A percentile compares a stretch with the other conserved stretches of the same genome.
Evolutionary conservation across 495 filamentous ascomycete genomes (phyloP).

Genomic region (Neurospora pannonica): DNA sequence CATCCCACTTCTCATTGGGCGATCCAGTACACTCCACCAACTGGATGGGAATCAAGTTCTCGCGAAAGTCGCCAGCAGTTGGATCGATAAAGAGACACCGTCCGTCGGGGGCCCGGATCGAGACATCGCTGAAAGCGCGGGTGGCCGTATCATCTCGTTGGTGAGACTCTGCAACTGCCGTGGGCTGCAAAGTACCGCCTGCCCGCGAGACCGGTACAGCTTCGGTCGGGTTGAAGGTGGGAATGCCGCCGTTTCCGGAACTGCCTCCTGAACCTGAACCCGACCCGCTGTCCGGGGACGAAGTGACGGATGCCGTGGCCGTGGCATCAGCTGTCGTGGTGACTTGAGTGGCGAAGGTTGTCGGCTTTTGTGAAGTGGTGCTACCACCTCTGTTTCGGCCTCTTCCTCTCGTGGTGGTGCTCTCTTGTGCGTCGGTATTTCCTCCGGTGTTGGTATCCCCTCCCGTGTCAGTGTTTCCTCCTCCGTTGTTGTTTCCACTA

Average conservation of each 20-base stretch:
- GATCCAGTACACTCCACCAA: slow-evolving; percentile 35
- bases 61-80: slow-evolving; percentile 45
- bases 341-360: not conserved
- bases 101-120: slow-evolving; percentile 38
- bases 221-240: slow-evolving; percentile 32
- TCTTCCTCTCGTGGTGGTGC: not conserved
- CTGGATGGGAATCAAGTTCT: slow-evolving; percentile 44
- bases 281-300: not conserved
- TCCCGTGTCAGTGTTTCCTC: slow-evolving; percentile 19
- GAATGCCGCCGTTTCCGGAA: slow-evolving; percentile 14
- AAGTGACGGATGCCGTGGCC: not conserved
- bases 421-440: not conserved
- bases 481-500: slow-evolving; percentile 1
- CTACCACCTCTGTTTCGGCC: not conserved
- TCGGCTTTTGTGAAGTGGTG: slow-evolving; percentile 2
- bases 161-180: slow-evolving; percentile 38
- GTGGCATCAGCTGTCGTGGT: not conserved
- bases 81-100: slow-evolving; percentile 45
- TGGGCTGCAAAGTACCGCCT: slow-evolving; percentile 38
- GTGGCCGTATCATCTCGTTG: slow-evolving; percentile 37
- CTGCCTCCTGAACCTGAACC: not conserved
- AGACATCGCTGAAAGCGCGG: slow-evolving; percentile 35
- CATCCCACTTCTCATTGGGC: slow-evolving; percentile 44
- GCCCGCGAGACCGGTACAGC: slow-evolving; percentile 42
- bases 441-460: not conserved